Conservation (phyloP, 1,139 yeast genomes). For the Eremothecium coryli region DNA sequence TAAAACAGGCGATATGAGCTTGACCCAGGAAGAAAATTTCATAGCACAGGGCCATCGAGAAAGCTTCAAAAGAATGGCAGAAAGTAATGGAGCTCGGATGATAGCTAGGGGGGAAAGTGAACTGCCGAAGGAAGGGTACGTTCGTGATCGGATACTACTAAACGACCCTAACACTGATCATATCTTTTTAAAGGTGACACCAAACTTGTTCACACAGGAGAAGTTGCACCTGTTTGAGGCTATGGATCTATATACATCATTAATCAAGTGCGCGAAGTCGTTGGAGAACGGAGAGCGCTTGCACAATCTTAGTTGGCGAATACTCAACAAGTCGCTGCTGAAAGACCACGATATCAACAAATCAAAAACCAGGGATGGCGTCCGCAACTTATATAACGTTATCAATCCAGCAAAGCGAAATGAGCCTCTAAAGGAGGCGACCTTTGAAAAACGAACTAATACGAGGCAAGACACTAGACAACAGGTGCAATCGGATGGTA, state of each 20-base stretch:
- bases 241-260: slow-evolving; percentile 23
- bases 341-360: slow-evolving; percentile 24
- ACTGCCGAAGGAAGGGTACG: background rate
- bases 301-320: slow-evolving; percentile 29
- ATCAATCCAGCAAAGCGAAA: slow-evolving; percentile 18
- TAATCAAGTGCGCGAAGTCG: slow-evolving; percentile 20
- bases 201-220: slow-evolving; percentile 29
- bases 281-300: slow-evolving; percentile 29
- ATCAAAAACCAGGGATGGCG: slow-evolving; percentile 29
- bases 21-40: too few species aligned
- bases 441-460: background rate
- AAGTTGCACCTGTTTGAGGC: slow-evolving; percentile 26
- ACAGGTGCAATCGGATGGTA: background rate
- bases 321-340: slow-evolving; percentile 27
- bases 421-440: slow-evolving; percentile 1
- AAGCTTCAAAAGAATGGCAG: too few species aligned
- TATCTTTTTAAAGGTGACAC: slow-evolving; percentile 25
- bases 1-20: too few species aligned
- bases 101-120: too few species aligned
- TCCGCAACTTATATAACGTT: slow-evolving; percentile 27
- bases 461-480: background rate
- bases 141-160: slow-evolving; percentile 8
- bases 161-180: slow-evolving; percentile 8
- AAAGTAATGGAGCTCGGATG: too few species aligned
- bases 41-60: too few species aligned